Base-by-base conservation (phyloP, 1,284 basidiomycete genomes). In the Pisolithus thermaeus region DNA sequence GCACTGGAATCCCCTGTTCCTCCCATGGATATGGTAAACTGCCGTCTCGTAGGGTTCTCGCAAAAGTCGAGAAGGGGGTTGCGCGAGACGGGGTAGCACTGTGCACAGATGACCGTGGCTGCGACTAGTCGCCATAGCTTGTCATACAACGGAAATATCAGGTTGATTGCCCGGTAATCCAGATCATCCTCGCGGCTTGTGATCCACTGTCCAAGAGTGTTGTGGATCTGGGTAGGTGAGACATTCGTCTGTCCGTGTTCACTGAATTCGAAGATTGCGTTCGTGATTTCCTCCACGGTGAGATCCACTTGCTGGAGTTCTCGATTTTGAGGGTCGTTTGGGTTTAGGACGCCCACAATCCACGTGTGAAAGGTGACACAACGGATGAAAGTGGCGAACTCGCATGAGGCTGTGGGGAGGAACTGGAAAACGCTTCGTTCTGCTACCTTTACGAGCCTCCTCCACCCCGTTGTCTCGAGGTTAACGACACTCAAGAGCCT, bases 101-200 rank as follows among this genome's bases (percentile, higher is more conserved):
- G 54, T 27, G 59, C 59, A 49, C 72, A 65, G 8, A 69, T 61
- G 43, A 74, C 59, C 0, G 71, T 61, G 1, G 70, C 67, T 1
- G 81, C 80, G 45, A 80, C 68, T n/a, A 82, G 73, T 16, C 79
- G 72, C 82, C 82, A 83, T 44, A 82, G 65, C 0, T 77, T 78
- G 59, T 84, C 82, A 69, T 78, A 84, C 1, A 76, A 66, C 0
- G 81, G 81, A 38, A 83, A 72, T 48, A 84, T 68, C 52, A 72
- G 72, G 43, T 81, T 71, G 20, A 83, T 58, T 0, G 78, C 74
- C 46, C 73, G 69, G 1, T 63, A 61, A 51, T 69, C 71, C 4
- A 4, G 23, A 18, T 43, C 14, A 11, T 18, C 25, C 23, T 30
- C 50, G 1, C 58, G 56, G 1, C 54, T 50, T 0, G 73, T 70